Percentiles rank a stretch among this genome's conserved stretches.
Evolutionary conservation across 768 basidiomycete species (phyloP).

Genomic region (Termitomyces heimii): DNA sequence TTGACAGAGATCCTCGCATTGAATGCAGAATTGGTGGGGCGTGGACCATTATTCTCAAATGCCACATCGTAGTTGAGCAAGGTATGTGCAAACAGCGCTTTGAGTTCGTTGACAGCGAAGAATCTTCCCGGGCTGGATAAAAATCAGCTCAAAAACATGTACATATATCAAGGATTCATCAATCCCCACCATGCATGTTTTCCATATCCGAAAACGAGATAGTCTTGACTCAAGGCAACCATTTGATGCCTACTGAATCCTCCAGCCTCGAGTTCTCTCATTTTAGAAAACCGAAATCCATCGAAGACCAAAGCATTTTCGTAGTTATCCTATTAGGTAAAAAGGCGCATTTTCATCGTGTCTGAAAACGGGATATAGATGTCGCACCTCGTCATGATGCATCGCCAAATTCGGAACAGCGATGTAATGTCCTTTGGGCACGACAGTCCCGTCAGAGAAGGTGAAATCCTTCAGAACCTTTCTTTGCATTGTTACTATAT

Average conservation of each 20-base stretch:
- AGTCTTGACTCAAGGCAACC: constrained; percentile 20
- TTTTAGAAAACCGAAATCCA: constrained; percentile 29
- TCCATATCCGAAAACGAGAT: constrained; percentile 9
- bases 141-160: neutral
- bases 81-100: constrained; percentile 29
- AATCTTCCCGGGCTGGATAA: constrained; percentile 31
- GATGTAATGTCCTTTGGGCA: constrained; percentile 20
- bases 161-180: neutral
- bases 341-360: neutral
- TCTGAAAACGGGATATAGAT: neutral
- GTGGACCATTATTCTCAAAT: constrained; percentile 4
- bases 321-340: constrained; percentile 8
- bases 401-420: constrained; percentile 6
- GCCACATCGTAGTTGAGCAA: constrained; percentile 33
- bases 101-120: constrained; percentile 33
- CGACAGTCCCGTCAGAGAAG: constrained; percentile 20
- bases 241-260: constrained; percentile 21
- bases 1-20: constrained; percentile 19
- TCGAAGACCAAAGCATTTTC: constrained; percentile 25
- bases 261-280: constrained; percentile 18
- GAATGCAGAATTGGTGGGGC: constrained; percentile 1
- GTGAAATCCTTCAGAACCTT: constrained; percentile 16
- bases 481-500: constrained; percentile 14
- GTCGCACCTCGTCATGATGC: constrained; percentile 7
- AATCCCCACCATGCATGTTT: constrained; percentile 6